phyloP scores from a whole-genome alignment of 257 asterid species.

The Solanum etuberosum region DNA sequence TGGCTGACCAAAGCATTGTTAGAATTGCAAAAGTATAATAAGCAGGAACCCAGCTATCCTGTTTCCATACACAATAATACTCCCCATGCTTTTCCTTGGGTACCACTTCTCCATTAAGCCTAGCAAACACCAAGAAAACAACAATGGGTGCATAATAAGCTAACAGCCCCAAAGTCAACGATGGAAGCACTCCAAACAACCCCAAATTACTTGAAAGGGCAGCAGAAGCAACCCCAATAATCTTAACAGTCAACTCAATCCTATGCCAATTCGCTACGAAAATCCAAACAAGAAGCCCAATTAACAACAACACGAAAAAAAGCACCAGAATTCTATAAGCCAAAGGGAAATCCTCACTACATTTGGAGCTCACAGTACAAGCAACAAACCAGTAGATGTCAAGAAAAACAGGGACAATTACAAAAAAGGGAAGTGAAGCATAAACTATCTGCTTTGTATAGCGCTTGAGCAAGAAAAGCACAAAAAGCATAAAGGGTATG shows the following conservation, averaged over 20 bases:
- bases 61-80: slow-evolving; percentile 73
- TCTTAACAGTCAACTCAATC: slow-evolving; percentile 79
- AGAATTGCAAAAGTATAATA: slow-evolving; percentile 70
- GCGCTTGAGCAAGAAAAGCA: slow-evolving; percentile 64
- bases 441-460: slow-evolving; percentile 89
- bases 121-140: slow-evolving; percentile 68
- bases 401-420: slow-evolving; percentile 59
- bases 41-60: slow-evolving; percentile 94
- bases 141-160: slow-evolving; percentile 65
- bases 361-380: slow-evolving; percentile 60
- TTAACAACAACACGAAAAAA: slow-evolving; percentile 60
- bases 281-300: slow-evolving; percentile 83
- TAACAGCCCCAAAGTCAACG: slow-evolving; percentile 45
- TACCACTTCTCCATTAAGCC: slow-evolving; percentile 61
- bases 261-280: slow-evolving; percentile 76
- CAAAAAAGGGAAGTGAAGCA: slow-evolving; percentile 68
- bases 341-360: slow-evolving; percentile 69
- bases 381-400: slow-evolving; percentile 91
- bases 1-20: slow-evolving; percentile 91
- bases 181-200: slow-evolving; percentile 70
- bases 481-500: slow-evolving; percentile 42
- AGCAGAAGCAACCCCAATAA: slow-evolving; percentile 65
- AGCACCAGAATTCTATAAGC: slow-evolving; percentile 60
- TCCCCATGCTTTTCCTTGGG: slow-evolving; percentile 56
- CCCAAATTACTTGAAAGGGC: slow-evolving; percentile 63